Evolutionary conservation across 2,329 filamentous ascomycete genomes (phyloP).

Genomic region (Phaeosphaeriaceae sp.): DNA sequence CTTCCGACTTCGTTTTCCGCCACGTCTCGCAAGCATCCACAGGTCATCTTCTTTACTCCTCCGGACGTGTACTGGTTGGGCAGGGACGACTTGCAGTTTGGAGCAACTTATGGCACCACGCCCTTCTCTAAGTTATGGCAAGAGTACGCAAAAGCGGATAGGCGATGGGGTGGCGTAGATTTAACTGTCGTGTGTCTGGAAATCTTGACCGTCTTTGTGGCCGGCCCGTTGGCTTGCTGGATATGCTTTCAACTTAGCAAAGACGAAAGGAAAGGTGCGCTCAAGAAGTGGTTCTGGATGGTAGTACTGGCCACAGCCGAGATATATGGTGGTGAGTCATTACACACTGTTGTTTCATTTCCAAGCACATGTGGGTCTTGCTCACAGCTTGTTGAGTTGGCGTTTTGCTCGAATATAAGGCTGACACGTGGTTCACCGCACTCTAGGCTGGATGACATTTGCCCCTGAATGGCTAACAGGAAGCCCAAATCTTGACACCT

Average conservation of each 20-base stretch:
- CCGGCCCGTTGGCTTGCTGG: conserved; percentile 63
- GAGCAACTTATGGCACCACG: conserved; percentile 62
- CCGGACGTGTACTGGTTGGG: conserved; percentile 61
- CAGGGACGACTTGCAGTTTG: conserved; percentile 62
- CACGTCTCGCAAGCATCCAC: conserved; percentile 32
- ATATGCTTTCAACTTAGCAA: conserved; percentile 61
- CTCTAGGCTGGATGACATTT: conserved; percentile 67
- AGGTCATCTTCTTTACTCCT: conserved; percentile 51
- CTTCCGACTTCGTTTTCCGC: conserved; percentile 49
- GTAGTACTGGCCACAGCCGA: conserved; percentile 66
- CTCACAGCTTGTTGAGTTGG: conserved; percentile 23
- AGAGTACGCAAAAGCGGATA: conserved; percentile 70
- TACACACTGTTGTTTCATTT: not conserved
- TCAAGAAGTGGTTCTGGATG: conserved; percentile 61
- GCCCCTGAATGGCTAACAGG: conserved; percentile 69
- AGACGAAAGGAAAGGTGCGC: conserved; percentile 44
- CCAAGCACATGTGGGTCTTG: conserved; percentile 27
- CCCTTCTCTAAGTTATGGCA: conserved; percentile 66
- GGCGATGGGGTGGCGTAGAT: conserved; percentile 65
- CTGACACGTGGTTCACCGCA: conserved; percentile 49
- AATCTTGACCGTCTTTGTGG: conserved; percentile 65
- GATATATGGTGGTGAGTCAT: conserved; percentile 62
- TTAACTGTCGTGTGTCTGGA: conserved; percentile 65
- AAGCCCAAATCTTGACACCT: conserved; percentile 62
- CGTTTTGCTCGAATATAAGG: conserved; percentile 28